Conservation (phyloP, 2,329 filamentous ascomycete species). For the Ophiostoma piceae region DNA sequence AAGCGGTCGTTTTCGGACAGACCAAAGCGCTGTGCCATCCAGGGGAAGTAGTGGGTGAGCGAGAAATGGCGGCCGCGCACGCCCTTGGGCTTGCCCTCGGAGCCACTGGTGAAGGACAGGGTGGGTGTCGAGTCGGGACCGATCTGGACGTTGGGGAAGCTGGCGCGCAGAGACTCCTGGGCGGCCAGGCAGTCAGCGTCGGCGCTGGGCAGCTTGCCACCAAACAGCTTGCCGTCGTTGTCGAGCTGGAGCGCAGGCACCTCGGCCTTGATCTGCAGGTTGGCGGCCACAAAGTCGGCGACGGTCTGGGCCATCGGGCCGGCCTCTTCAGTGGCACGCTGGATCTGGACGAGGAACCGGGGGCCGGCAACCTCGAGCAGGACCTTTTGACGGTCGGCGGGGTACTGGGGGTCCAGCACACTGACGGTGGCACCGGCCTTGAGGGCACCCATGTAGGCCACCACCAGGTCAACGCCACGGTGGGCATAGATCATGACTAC, state of each 20-base stretch:
- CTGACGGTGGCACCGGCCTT: slow-evolving; percentile 55
- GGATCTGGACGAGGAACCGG: slow-evolving; percentile 65
- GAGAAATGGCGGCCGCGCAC: slow-evolving; percentile 84
- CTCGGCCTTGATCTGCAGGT: slow-evolving; percentile 62
- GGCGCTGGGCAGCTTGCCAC: slow-evolving; percentile 58
- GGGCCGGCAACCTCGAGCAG: slow-evolving; percentile 77
- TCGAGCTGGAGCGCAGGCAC: slow-evolving; percentile 68
- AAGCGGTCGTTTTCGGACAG: slow-evolving; percentile 69
- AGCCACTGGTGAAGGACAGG: slow-evolving; percentile 67
- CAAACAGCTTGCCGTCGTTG: slow-evolving; percentile 66
- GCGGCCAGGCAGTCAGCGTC: slow-evolving; percentile 59
- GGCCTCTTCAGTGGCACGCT: slow-evolving; percentile 63
- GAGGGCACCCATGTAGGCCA: slow-evolving; percentile 71
- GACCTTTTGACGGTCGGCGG: slow-evolving; percentile 72
- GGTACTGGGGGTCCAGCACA: slow-evolving; percentile 76
- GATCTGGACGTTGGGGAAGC: slow-evolving; percentile 60
- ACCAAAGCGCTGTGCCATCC: slow-evolving; percentile 83
- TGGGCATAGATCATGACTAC: slow-evolving; percentile 92
- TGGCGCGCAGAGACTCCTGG: slow-evolving; percentile 49
- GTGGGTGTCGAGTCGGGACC: slow-evolving; percentile 82
- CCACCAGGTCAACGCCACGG: slow-evolving; percentile 62
- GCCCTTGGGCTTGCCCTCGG: slow-evolving; percentile 77
- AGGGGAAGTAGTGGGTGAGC: slow-evolving; percentile 79
- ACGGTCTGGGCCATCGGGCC: slow-evolving; percentile 47
- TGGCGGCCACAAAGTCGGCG: slow-evolving; percentile 65